These are phyloP conservation scores for Pseudotulostoma volvatum DNA, from an alignment of 495 filamentous ascomycete species.

Conservation along the genomic window DNA sequence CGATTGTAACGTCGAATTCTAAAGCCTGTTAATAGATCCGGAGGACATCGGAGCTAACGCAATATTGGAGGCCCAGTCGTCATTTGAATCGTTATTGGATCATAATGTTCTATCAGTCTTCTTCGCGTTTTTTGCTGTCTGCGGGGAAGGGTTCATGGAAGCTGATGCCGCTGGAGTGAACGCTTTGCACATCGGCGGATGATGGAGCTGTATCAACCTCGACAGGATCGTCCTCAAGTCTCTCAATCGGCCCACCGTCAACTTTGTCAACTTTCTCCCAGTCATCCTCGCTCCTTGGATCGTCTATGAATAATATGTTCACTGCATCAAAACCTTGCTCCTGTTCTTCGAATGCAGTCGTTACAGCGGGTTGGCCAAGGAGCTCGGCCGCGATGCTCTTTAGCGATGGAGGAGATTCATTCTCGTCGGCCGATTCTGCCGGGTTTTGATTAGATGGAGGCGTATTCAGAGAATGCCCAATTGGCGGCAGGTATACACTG, in stretches of 20 bases:
- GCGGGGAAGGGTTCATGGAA: conserved; percentile 2
- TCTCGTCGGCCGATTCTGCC: conserved; percentile 3
- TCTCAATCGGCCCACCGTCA: conserved; percentile 11
- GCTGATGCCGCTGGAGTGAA: conserved; percentile 13
- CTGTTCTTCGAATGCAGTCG: conserved; percentile 12
- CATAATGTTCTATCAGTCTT: not conserved
- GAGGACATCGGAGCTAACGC: not conserved
- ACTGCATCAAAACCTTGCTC: conserved; percentile 13
- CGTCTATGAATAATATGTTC: conserved; percentile 2
- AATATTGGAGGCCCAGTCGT: not conserved
- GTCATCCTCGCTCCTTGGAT: conserved; percentile 17
- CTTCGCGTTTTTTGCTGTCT: not conserved
- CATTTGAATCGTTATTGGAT: not conserved
- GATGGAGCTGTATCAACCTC: conserved; percentile 15
- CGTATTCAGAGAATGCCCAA: conserved; percentile 8
- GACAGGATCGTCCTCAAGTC: conserved; percentile 16
- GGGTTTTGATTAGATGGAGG: conserved; percentile 1
- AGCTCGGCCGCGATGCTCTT: conserved; percentile 13
- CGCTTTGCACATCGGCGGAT: conserved; percentile 15
- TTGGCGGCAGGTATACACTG: conserved; percentile 8
- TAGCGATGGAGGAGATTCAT: conserved; percentile 12
- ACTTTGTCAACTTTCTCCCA: conserved; percentile 24
- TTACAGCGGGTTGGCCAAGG: conserved; percentile 16
- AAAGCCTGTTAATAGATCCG: not conserved
- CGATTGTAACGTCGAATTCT: no score